These are phyloP conservation scores for Arthroderma uncinatum DNA, from an alignment of 2,329 filamentous ascomycete genomes.

Conservation along the genomic window DNA sequence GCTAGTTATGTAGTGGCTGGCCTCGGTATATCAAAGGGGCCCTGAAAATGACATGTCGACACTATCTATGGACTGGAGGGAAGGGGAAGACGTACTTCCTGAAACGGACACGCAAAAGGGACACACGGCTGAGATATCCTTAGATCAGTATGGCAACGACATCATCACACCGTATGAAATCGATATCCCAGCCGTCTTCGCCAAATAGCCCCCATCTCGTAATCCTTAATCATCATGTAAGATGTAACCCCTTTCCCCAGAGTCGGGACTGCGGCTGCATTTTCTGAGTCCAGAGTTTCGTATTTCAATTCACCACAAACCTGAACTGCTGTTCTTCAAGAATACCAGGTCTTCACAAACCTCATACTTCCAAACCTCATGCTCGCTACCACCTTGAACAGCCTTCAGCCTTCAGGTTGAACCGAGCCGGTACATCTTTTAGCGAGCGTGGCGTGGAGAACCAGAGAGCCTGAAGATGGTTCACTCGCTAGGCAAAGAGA, in stretches of 20 bases:
- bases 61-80: not conserved
- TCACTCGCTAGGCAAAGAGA: not conserved
- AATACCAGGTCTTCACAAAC: not conserved
- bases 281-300: not conserved
- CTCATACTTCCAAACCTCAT: no score
- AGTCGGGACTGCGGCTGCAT: not conserved
- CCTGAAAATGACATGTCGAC: constrained; percentile 1
- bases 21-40: not conserved
- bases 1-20: not conserved
- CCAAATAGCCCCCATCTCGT: not conserved
- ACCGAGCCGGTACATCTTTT: not conserved
- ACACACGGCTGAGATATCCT: not conserved
- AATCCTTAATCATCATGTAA: not conserved
- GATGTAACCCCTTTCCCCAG: not conserved
- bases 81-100: not conserved
- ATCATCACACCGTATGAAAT: not conserved
- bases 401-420: not conserved
- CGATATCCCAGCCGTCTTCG: not conserved
- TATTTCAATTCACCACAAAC: not conserved
- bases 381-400: not conserved
- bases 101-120: not conserved
- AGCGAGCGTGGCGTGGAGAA: not conserved
- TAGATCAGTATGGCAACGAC: not conserved
- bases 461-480: not conserved
- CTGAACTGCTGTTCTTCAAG: not conserved